These are phyloP conservation scores for Cornus controversa DNA, from an alignment of 148 eudicot species.

Conservation along the genomic window DNA sequence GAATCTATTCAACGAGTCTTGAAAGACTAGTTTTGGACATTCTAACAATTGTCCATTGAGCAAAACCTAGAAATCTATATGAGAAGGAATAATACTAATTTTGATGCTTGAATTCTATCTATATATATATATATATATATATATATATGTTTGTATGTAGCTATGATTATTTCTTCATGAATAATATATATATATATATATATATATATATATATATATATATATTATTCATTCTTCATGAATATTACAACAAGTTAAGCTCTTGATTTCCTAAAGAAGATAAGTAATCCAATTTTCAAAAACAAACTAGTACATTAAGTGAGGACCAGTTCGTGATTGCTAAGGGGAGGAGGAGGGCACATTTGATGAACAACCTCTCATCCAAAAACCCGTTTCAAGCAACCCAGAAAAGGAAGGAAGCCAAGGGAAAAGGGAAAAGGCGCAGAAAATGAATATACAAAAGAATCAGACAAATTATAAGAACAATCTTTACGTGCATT, in stretches of 20 bases:
- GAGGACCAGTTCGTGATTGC: not conserved
- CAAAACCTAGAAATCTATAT: no score
- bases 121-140: no score
- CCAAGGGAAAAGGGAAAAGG: not conserved
- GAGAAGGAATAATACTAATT: no score
- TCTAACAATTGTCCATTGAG: no score
- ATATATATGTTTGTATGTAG: no score
- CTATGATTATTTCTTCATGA: no score
- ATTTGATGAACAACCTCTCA: slow-evolving; percentile 26
- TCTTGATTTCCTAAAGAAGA: not conserved
- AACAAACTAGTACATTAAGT: not conserved
- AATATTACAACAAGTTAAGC: not conserved
- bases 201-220: no score
- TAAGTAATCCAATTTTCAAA: not conserved
- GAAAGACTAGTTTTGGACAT: no score
- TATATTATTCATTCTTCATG: no score
- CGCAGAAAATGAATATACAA: slow-evolving; percentile 3
- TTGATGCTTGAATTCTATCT: no score
- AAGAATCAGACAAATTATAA: slow-evolving; percentile 16
- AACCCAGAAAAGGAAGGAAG: not conserved
- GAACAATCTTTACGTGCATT: not conserved
- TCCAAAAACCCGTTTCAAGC: slow-evolving; percentile 17
- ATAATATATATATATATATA: no score
- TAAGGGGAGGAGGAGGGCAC: slow-evolving; percentile 33
- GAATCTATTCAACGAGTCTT: not conserved